Conservation (phyloP, 176 grass and related monocot genomes). For the bread wheat (Triticum aestivum) region IWGSC_CS_RefSeq_v2.1 NC_057798.1:780352807-780353306, state of each 20-base stretch:
- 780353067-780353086: background rate
- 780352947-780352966: no score
- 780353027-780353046: no score
- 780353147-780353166: constrained; percentile 32
- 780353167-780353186: constrained; percentile 20
- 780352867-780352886: no score
- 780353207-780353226: background rate
- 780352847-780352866: no score
- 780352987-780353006: no score
- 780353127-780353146: constrained; percentile 18
- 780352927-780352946: no score
- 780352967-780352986: no score
- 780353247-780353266: background rate
- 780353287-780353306: background rate
- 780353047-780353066: background rate
- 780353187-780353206: background rate
- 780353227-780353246: background rate
- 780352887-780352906: no score
- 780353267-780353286: background rate
- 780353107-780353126: constrained; percentile 41
- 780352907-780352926: no score
- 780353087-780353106: background rate
- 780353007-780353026: no score
- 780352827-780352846: no score
- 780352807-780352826: no score